Evolutionary conservation across 1,284 basidiomycete species (phyloP), one percentile per base, ranked within the genome.

Genomic region (Mycena sp.): DNA sequence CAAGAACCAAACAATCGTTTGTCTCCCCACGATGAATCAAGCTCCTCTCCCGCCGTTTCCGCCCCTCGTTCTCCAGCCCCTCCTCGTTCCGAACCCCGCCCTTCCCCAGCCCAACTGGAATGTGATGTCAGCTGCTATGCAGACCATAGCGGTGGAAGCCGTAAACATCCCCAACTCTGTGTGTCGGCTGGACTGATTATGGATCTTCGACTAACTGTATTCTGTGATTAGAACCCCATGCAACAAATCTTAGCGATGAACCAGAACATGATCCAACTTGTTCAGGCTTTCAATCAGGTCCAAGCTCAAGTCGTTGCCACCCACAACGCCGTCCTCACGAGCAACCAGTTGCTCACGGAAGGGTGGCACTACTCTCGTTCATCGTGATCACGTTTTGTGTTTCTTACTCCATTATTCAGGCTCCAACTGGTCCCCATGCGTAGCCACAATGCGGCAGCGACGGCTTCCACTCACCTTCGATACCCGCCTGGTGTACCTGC

Each of bases 11-110:
- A n/a, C n/a, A n/a, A n/a, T n/a, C n/a, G n/a, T n/a, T n/a, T n/a
- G n/a, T n/a, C n/a, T n/a, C n/a, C n/a, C 50, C 35, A 52, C 50
- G 12, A 52, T 52, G 50, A 38, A 52, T 28, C 50, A 52, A 52
- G 23, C 10, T 38, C 49, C 32, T 23, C 37, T 35, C 50, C 37
- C 35, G 21, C 50, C 50, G 21, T 17, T 28, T 29, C 23, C 21
- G 23, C 50, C 50, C 35, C 50, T 52, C 16, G 50, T 52, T 2
- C 50, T 52, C 25, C 50, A 52, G 11, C 50, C 21, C 6, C 35
- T 52, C 17, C 50, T 37, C 16, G 50, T 52, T 21, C 50, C 50
- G 17, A 52, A 52, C 50, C 50, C 35, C 37, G 50, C 35, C 21
- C 35, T 52, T 17, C 11, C 21, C 23, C 50, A 37, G 23, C 50